A percentile compares a stretch with the other conserved stretches of the same genome.
phyloP scores from a whole-genome alignment of 345 rosid genomes.

The Rubroshorea leprosula region DNA sequence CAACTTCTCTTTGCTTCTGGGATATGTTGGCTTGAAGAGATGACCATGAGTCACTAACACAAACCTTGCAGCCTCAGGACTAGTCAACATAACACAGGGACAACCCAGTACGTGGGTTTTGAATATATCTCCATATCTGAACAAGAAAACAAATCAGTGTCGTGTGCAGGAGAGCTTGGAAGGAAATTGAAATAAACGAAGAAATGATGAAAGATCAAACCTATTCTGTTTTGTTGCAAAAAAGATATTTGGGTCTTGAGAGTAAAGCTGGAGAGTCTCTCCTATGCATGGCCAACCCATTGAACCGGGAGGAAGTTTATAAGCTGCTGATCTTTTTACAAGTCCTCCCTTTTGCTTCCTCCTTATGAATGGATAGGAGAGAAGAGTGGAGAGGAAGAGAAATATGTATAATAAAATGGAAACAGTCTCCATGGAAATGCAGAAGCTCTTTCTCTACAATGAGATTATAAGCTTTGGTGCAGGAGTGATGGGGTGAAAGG shows the following conservation, averaged over 20 bases:
- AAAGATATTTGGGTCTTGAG: slow-evolving; percentile 73
- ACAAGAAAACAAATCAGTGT: slow-evolving; percentile 10
- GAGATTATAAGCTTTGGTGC: not conserved
- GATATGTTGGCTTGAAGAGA: slow-evolving; percentile 88
- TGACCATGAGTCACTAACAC: slow-evolving; percentile 71
- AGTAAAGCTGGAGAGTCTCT: slow-evolving; percentile 74
- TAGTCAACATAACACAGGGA: slow-evolving; percentile 80
- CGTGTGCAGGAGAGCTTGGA: no score
- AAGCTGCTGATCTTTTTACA: slow-evolving; percentile 7
- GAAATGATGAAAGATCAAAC: slow-evolving; percentile 22
- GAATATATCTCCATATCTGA: slow-evolving; percentile 80
- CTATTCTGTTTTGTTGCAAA: slow-evolving; percentile 54
- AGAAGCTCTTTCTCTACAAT: slow-evolving; percentile 1
- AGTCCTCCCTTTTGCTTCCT: slow-evolving; percentile 16
- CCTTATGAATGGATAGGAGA: slow-evolving; percentile 25
- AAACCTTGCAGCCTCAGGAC: slow-evolving; percentile 74
- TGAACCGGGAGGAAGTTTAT: slow-evolving; percentile 80
- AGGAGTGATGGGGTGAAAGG: not conserved
- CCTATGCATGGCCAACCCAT: slow-evolving; percentile 86
- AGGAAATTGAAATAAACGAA: no score
- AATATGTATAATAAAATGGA: slow-evolving; percentile 22
- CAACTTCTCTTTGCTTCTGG: slow-evolving; percentile 72
- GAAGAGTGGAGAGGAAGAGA: slow-evolving; percentile 34
- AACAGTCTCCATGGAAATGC: slow-evolving; percentile 33
- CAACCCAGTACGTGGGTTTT: slow-evolving; percentile 72